These are phyloP conservation scores for Rhynchospora breviuscula DNA, from an alignment of 176 grass and related monocot species.

Conservation along the genomic window DNA sequence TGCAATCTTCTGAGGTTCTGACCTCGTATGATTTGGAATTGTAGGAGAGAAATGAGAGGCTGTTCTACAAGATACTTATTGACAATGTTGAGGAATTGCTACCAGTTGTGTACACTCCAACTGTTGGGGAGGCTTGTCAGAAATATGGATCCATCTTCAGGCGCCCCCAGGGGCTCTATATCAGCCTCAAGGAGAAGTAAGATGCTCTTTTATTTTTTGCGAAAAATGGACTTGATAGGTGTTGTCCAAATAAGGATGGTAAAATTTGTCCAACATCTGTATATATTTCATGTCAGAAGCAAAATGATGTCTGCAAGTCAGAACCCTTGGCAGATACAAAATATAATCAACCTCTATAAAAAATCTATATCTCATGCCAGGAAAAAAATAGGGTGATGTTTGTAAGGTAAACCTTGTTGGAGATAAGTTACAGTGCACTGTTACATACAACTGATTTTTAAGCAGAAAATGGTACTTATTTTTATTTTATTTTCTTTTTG, in stretches of 20 bases:
- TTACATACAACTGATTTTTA: neutral
- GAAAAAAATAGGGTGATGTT: neutral
- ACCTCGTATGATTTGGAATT: slow-evolving; percentile 26
- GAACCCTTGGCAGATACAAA: neutral
- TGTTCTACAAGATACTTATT: slow-evolving; percentile 91
- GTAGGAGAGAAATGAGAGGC: slow-evolving; percentile 88
- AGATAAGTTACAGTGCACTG: neutral
- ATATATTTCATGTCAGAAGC: neutral
- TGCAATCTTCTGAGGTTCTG: neutral
- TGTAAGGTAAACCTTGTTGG: neutral
- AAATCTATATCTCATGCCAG: neutral
- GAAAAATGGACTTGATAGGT: neutral
- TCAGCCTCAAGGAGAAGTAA: slow-evolving; percentile 94
- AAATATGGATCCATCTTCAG: slow-evolving; percentile 87
- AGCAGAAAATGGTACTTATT: neutral
- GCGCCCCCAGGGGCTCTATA: slow-evolving; percentile 76
- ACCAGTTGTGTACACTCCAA: slow-evolving; percentile 91
- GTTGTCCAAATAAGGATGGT: neutral
- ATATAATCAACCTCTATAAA: neutral
- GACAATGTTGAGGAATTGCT: slow-evolving; percentile 94
- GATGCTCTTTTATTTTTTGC: neutral
- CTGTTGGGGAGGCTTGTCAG: slow-evolving; percentile 94
- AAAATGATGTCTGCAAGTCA: neutral
- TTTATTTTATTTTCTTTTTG: neutral
- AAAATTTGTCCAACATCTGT: neutral